Base-by-base conservation (phyloP, 768 basidiomycete genomes). In the Trametes villosa region DNA sequence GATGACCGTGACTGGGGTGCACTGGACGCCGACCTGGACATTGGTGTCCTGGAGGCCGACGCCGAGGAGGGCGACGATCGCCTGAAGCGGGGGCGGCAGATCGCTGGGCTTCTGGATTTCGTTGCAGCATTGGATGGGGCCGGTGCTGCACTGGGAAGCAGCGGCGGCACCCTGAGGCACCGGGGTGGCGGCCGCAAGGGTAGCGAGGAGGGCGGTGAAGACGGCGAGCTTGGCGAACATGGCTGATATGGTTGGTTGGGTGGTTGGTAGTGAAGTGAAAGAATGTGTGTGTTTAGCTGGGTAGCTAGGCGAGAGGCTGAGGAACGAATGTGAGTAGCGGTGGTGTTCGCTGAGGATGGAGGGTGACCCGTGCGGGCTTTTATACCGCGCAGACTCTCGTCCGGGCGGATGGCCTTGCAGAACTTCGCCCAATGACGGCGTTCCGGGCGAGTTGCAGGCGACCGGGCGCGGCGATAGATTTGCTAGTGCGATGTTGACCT, bases 341-440 rank as follows among this genome's bases (percentile, higher is more conserved):
- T 53, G 27, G 38, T 53, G 52, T 53, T 53, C 29, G 52, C 52
- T 53, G 52, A 53, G 52, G 52, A 11, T 53, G 40, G 11, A 41
- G 27, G 33, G n/a, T 2, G 52, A 13, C 26, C 20, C 2, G 15
- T 2, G 2, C 2, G 12, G 40, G 38, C n/a, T 42, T 42, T n/a
- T 53, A 53, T 42, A 44, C 40, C 40, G n/a, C 13, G 2, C 7
- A 29, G 45, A n/a, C n/a, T n/a, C n/a, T n/a, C n/a, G n/a, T n/a
- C n/a, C n/a, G n/a, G n/a, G n/a, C n/a, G n/a, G n/a, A n/a, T n/a
- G n/a, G n/a, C n/a, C n/a, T n/a, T n/a, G n/a, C n/a, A n/a, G n/a
- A n/a, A n/a, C n/a, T n/a, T n/a, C n/a, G n/a, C n/a, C n/a, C n/a
- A n/a, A n/a, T n/a, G n/a, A n/a, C n/a, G n/a, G n/a, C n/a, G n/a